A percentile compares a stretch with the other conserved stretches of the same genome.
Conservation (phyloP, 768 basidiomycete species). For the Pleurotus cornucopiae region DNA sequence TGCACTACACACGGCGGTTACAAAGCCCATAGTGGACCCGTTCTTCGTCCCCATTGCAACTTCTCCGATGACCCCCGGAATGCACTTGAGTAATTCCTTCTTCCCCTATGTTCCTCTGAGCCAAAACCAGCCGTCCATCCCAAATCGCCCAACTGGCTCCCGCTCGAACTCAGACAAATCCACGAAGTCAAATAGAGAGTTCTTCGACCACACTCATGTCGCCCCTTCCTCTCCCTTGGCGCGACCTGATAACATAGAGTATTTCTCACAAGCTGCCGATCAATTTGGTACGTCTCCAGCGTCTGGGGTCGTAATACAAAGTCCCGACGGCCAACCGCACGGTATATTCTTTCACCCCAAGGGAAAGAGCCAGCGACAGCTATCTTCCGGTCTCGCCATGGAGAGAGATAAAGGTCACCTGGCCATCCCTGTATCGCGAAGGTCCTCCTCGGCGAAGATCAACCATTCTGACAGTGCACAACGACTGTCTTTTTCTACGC, state of each 20-base stretch:
- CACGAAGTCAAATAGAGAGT: conserved; percentile 44
- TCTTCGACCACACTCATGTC: conserved; percentile 29
- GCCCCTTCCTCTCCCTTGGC: conserved; percentile 69
- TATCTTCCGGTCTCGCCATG: conserved; percentile 33
- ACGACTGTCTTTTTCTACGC: conserved; percentile 24
- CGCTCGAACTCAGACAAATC: conserved; percentile 65
- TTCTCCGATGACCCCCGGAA: conserved; percentile 76
- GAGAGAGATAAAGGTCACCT: conserved; percentile 44
- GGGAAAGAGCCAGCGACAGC: conserved; percentile 31
- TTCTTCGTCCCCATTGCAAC: conserved; percentile 95
- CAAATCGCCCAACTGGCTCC: conserved; percentile 42
- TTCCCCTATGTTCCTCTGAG: conserved; percentile 31
- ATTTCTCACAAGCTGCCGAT: conserved; percentile 66
- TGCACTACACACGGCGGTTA: conserved; percentile 86
- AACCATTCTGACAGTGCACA: conserved; percentile 1
- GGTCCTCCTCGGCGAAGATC: conserved; percentile 14
- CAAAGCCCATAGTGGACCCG: conserved; percentile 83
- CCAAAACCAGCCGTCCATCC: conserved; percentile 26
- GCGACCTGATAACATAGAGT: conserved; percentile 71
- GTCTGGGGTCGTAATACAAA: conserved; percentile 86
- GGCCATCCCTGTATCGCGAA: conserved; percentile 20
- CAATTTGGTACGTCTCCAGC: conserved; percentile 74
- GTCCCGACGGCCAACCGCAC: conserved; percentile 89
- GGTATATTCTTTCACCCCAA: conserved; percentile 91
- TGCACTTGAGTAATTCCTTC: conserved; percentile 36